Evolutionary conservation across 305 asterid genomes (phyloP).

Genomic region (Solanum hybrid): DNA sequence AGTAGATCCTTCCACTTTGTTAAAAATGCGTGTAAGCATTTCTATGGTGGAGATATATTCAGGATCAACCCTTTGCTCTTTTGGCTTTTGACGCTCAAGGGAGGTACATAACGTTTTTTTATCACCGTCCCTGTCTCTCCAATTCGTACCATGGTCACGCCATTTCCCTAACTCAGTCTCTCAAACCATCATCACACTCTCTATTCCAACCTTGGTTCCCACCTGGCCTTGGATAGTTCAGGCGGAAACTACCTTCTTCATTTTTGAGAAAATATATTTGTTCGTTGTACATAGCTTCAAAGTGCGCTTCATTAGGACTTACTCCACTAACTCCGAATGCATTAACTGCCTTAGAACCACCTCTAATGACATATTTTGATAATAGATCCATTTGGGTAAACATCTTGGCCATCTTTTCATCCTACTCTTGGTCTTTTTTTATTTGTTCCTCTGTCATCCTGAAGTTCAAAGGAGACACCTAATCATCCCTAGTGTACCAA

Average conservation of each 20-base stretch:
- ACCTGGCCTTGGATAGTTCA: not conserved
- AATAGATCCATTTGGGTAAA: not conserved
- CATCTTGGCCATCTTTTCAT: not conserved
- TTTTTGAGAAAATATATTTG: too few species aligned
- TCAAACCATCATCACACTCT: not conserved
- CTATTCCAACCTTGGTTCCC: not conserved
- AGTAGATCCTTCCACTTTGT: too few species aligned
- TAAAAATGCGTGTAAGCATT: too few species aligned
- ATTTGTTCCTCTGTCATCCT: too few species aligned
- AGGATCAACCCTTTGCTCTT: too few species aligned
- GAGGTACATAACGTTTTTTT: too few species aligned
- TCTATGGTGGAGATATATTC: too few species aligned
- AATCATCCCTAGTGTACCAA: too few species aligned
- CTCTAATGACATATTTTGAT: not conserved
- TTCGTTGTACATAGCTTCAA: not conserved
- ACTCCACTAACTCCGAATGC: not conserved
- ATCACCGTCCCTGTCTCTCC: not conserved
- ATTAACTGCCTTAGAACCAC: not conserved
- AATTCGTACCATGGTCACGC: not conserved
- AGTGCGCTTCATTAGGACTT: not conserved
- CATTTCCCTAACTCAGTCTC: not conserved
- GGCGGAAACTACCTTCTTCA: not conserved
- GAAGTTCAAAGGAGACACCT: too few species aligned
- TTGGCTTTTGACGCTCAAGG: too few species aligned
- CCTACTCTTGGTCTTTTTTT: not conserved